These are phyloP conservation scores for Rhizopogon salebrosus DNA, from an alignment of 768 basidiomycete species.

Conservation along the genomic window DNA sequence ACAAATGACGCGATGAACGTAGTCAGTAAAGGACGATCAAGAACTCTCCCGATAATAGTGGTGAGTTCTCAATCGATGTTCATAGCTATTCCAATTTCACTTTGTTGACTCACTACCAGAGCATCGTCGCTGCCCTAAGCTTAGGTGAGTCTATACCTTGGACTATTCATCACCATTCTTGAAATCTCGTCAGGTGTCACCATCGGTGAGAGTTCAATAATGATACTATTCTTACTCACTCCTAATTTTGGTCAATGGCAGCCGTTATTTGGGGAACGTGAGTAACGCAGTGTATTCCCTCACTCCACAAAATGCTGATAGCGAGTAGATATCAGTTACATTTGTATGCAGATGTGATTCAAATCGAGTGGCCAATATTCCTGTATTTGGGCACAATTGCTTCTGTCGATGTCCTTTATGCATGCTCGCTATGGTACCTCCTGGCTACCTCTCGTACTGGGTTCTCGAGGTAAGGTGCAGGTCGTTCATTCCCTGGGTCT, in stretches of 20 bases:
- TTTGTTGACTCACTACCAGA: not conserved
- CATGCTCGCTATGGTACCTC: slow-evolving; percentile 1
- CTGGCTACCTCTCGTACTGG: slow-evolving; percentile 1
- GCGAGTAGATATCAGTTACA: not conserved
- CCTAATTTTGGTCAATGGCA: not conserved
- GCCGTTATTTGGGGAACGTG: not conserved
- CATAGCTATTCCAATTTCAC: not conserved
- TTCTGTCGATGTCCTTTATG: not conserved
- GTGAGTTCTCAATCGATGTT: not conserved
- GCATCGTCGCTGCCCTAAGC: not conserved
- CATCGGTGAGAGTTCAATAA: not conserved
- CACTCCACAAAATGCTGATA: not conserved
- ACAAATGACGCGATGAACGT: not conserved
- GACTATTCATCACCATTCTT: no score
- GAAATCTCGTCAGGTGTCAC: not conserved
- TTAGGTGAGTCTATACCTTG: not conserved
- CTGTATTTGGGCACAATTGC: not conserved
- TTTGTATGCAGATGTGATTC: not conserved
- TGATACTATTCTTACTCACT: not conserved
- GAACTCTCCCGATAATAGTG: not conserved
- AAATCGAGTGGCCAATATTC: not conserved
- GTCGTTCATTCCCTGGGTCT: not conserved
- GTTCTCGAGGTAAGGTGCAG: not conserved
- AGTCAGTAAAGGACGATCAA: not conserved
- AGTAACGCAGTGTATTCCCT: not conserved